A percentile compares a stretch with the other conserved stretches of the same genome.
phyloP scores from a whole-genome alignment of 306 rosid genomes.

The Corylus americana region DNA sequence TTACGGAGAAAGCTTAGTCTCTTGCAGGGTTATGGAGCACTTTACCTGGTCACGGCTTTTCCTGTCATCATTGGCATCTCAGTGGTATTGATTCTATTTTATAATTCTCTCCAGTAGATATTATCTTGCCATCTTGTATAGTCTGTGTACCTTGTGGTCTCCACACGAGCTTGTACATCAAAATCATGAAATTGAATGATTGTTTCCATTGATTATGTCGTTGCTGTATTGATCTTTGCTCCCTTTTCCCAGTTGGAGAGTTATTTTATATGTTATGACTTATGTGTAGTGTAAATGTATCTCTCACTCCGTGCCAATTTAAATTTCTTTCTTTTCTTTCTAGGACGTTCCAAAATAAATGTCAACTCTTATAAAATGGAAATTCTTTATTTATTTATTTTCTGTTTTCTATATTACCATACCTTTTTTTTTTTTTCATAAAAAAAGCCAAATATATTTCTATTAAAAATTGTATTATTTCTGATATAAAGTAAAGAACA shows the following conservation, averaged over 20 bases:
- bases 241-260: neutral
- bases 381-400: no score
- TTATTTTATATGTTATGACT: neutral
- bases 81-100: constrained; percentile 84
- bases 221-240: neutral
- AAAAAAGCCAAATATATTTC: no score
- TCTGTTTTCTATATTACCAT: no score
- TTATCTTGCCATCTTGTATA: constrained; percentile 26
- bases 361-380: no score
- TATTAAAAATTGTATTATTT: no score
- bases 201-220: neutral
- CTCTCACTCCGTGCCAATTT: no score
- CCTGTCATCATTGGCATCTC: constrained; percentile 92
- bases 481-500: no score
- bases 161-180: constrained; percentile 25
- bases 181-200: constrained; percentile 16
- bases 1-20: constrained; percentile 31
- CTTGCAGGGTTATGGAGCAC: constrained; percentile 96
- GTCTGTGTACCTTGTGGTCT: constrained; percentile 23
- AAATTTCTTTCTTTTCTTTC: no score
- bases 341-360: no score
- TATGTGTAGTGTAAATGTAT: neutral
- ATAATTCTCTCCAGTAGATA: constrained; percentile 82
- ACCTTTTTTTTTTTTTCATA: no score
- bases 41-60: constrained; percentile 83